Evolutionary conservation across 2,329 filamentous ascomycete species (phyloP).

Genomic region (Pseudonectria foliicola): DNA sequence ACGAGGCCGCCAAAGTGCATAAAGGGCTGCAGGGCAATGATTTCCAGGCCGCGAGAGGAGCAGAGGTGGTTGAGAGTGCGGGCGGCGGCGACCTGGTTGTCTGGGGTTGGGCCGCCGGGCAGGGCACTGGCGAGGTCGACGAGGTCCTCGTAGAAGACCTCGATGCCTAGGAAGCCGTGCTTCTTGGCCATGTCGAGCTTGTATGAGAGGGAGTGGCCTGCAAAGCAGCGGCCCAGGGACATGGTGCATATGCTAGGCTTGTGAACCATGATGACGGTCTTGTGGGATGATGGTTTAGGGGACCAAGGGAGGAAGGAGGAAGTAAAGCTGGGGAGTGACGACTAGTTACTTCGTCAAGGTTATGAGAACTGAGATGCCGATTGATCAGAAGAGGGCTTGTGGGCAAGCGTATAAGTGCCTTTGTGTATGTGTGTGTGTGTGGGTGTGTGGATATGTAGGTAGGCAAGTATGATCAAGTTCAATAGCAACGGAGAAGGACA

Average conservation of each 20-base stretch:
- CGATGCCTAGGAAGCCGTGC: constrained; percentile 62
- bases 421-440: too few relatives aligned
- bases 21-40: constrained; percentile 70
- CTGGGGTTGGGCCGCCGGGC: constrained; percentile 29
- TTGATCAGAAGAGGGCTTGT: too few relatives aligned
- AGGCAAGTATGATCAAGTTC: too few relatives aligned
- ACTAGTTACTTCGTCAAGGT: too few relatives aligned
- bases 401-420: too few relatives aligned
- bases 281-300: not conserved
- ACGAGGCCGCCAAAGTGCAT: constrained; percentile 69
- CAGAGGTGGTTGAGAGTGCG: constrained; percentile 50
- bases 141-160: constrained; percentile 74
- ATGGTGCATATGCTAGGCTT: constrained; percentile 67
- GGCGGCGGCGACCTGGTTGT: constrained; percentile 51
- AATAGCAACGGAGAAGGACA: too few relatives aligned
- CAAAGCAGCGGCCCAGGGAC: constrained; percentile 63
- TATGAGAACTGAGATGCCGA: too few relatives aligned
- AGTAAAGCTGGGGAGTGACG: too few relatives aligned
- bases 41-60: constrained; percentile 39
- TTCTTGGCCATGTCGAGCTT: constrained; percentile 63
- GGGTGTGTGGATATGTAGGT: too few relatives aligned
- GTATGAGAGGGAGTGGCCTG: constrained; percentile 57
- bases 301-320: too few relatives aligned
- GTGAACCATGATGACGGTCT: constrained; percentile 38
- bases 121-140: constrained; percentile 47